Percentiles rank a stretch among this genome's conserved stretches.
These are phyloP conservation scores for Glycine soja DNA, from an alignment of 306 rosid genomes.

Conservation along the genomic window DNA sequence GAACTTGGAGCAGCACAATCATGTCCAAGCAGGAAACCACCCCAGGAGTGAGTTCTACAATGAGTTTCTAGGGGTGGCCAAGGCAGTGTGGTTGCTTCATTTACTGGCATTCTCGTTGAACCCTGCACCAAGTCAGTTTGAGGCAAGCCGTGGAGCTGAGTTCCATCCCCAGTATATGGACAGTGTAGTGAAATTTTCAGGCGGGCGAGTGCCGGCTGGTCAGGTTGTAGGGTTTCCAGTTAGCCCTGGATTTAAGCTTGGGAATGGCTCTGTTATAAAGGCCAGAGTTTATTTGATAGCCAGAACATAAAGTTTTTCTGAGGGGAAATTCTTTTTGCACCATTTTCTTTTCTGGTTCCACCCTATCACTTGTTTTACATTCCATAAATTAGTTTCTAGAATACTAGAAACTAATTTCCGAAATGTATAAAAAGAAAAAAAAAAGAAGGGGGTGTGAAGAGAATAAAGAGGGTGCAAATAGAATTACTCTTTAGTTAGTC, in stretches of 20 bases:
- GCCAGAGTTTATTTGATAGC: slow-evolving; percentile 82
- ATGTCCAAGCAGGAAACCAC: slow-evolving; percentile 73
- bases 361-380: not conserved
- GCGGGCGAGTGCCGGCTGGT: slow-evolving; percentile 72
- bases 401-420: not conserved
- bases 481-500: not conserved
- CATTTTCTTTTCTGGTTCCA: not conserved
- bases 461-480: not conserved
- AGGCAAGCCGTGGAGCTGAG: slow-evolving; percentile 89
- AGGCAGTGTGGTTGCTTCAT: slow-evolving; percentile 91
- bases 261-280: slow-evolving; percentile 77
- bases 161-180: slow-evolving; percentile 87
- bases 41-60: slow-evolving; percentile 87
- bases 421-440: not conserved
- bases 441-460: not conserved
- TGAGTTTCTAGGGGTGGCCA: slow-evolving; percentile 74
- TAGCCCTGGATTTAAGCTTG: slow-evolving; percentile 93
- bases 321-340: slow-evolving; percentile 9
- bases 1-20: slow-evolving; percentile 78
- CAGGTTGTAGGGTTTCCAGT: slow-evolving; percentile 84
- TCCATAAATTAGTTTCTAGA: not conserved
- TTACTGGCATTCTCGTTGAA: slow-evolving; percentile 91
- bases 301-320: slow-evolving; percentile 46
- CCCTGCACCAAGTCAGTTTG: slow-evolving; percentile 89
- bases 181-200: slow-evolving; percentile 69